Conservation (phyloP, 1,284 basidiomycete species). For the Rhodofomes roseus region DNA sequence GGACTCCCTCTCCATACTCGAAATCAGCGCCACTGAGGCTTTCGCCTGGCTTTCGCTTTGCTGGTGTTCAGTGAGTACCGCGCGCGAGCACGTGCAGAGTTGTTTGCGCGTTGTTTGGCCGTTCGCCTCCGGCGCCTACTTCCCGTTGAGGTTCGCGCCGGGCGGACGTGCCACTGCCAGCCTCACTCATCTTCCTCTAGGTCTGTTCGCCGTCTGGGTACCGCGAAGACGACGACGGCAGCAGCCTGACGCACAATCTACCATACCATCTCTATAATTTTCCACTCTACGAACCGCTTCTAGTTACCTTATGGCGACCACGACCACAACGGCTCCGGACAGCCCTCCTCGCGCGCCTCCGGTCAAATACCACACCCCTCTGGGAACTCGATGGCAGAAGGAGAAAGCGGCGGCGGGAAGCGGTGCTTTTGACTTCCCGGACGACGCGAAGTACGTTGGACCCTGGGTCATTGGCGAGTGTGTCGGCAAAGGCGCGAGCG, state of each 20-base stretch:
- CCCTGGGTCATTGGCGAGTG: conserved; percentile 91
- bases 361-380: conserved; percentile 59
- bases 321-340: conserved; percentile 18
- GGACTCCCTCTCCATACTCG: too few relatives aligned
- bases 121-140: conserved; percentile 8
- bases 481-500: conserved; percentile 92
- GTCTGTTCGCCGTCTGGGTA: not conserved
- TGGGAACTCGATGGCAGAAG: conserved; percentile 80
- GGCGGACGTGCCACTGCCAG: not conserved
- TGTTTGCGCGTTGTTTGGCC: conserved; percentile 23
- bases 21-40: too few relatives aligned
- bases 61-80: too few relatives aligned
- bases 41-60: too few relatives aligned
- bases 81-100: conserved; percentile 4
- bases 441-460: conserved; percentile 72
- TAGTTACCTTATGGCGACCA: conserved; percentile 2
- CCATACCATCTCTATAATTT: conserved; percentile 8
- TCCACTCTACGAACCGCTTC: not conserved
- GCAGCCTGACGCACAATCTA: not conserved
- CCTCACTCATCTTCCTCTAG: not conserved
- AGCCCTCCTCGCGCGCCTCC: conserved; percentile 67
- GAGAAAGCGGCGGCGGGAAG: conserved; percentile 72
- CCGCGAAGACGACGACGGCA: conserved; percentile 4
- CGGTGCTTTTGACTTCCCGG: conserved; percentile 67
- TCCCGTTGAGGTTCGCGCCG: conserved; percentile 3